phyloP scores from a whole-genome alignment of 2,329 filamentous ascomycete species.

The Apiospora arundinis region DNA sequence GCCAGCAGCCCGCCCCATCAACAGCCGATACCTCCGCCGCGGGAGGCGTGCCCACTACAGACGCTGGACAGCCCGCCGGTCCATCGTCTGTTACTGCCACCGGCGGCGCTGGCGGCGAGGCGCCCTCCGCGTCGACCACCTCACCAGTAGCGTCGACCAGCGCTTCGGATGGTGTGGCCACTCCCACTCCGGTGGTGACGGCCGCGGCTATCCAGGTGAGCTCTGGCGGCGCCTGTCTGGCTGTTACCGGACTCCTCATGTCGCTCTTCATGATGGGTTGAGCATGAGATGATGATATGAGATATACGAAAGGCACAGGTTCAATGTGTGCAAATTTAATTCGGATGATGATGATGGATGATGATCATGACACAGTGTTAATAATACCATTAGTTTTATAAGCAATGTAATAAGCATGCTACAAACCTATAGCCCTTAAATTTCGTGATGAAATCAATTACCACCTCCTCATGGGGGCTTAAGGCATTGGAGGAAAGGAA shows the following conservation, averaged over 20 bases:
- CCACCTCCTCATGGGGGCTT: too few relatives aligned
- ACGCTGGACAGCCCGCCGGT: background rate
- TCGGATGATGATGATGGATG: background rate
- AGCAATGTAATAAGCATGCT: background rate
- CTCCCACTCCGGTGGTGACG: conserved; percentile 23
- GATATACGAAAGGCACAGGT: background rate
- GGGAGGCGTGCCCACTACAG: background rate
- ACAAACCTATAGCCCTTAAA: background rate
- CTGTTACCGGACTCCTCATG: background rate
- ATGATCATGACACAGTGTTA: background rate
- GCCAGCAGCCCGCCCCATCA: background rate
- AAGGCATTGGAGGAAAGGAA: too few relatives aligned
- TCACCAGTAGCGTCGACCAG: conserved; percentile 15
- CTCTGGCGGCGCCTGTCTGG: conserved; percentile 18
- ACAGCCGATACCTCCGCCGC: background rate
- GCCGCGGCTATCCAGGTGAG: conserved; percentile 20
- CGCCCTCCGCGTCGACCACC: background rate
- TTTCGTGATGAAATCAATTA: too few relatives aligned
- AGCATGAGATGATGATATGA: background rate
- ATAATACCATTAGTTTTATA: background rate
- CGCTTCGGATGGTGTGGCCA: background rate
- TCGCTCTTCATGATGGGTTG: background rate
- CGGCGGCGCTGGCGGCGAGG: background rate
- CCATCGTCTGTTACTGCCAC: background rate
- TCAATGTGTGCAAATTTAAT: background rate